Evolutionary conservation across 352 stramenopile species (phyloP).

Genomic region (Elongisporangium undulatum): DNA sequence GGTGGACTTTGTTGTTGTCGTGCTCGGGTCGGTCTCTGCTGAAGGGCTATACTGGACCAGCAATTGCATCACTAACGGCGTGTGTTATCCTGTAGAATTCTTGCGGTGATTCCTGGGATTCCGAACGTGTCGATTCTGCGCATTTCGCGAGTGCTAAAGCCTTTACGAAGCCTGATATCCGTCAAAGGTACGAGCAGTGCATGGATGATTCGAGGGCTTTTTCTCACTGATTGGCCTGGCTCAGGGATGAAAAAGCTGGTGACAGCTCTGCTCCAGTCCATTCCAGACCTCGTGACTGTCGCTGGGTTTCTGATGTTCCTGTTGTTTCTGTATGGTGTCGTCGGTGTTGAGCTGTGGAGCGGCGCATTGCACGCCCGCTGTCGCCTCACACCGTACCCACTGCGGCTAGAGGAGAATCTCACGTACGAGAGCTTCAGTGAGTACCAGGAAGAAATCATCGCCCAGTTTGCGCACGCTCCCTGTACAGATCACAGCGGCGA

Average conservation of each 20-base stretch:
- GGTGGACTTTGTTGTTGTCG: slow-evolving; percentile 82
- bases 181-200: not conserved
- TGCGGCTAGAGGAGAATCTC: slow-evolving; percentile 26
- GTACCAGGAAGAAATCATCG: slow-evolving; percentile 15
- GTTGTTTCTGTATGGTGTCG: slow-evolving; percentile 72
- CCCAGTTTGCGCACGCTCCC: slow-evolving; percentile 11
- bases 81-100: slow-evolving; percentile 14
- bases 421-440: slow-evolving; percentile 10
- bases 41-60: not conserved
- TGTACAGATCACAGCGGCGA: slow-evolving; percentile 12
- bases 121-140: slow-evolving; percentile 33
- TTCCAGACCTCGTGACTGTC: slow-evolving; percentile 58
- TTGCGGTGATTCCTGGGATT: slow-evolving; percentile 34
- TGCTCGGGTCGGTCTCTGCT: slow-evolving; percentile 31
- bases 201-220: not conserved
- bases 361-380: slow-evolving; percentile 44
- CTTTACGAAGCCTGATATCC: slow-evolving; percentile 24
- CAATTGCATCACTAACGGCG: not conserved
- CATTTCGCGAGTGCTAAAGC: slow-evolving; percentile 33
- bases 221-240: not conserved
- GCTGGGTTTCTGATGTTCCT: slow-evolving; percentile 56
- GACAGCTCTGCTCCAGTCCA: slow-evolving; percentile 45
- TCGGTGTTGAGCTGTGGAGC: slow-evolving; percentile 68
- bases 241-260: slow-evolving; percentile 59
- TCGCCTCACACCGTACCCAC: slow-evolving; percentile 51